Percentiles rank a stretch among this genome's conserved stretches.
Conservation (phyloP, 2,329 filamentous ascomycete species). For the Paecilomyces sp. region DNA sequence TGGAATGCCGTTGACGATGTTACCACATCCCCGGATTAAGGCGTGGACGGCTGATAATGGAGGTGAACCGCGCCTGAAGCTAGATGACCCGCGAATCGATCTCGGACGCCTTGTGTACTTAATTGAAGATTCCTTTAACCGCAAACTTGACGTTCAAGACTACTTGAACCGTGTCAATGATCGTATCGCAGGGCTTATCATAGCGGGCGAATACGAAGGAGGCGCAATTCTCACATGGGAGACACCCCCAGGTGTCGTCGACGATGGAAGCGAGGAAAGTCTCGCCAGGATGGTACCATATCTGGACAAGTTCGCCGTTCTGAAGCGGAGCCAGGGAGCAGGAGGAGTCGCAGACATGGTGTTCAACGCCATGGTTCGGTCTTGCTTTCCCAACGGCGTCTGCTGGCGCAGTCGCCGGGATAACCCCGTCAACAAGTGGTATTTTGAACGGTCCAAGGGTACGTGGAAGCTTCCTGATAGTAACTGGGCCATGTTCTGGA, state of each 20-base stretch:
- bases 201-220: constrained; percentile 94
- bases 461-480: constrained; percentile 74
- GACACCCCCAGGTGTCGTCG: constrained; percentile 54
- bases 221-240: constrained; percentile 96
- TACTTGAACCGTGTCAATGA: constrained; percentile 76
- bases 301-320: constrained; percentile 93
- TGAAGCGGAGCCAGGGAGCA: constrained; percentile 79
- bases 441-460: constrained; percentile 83
- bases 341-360: constrained; percentile 92
- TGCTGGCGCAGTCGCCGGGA: constrained; percentile 86
- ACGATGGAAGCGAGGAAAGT: constrained; percentile 47
- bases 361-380: constrained; percentile 89
- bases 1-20: constrained; percentile 81
- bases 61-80: constrained; percentile 54
- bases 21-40: constrained; percentile 59
- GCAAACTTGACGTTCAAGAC: constrained; percentile 73
- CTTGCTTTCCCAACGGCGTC: constrained; percentile 80
- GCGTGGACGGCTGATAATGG: constrained; percentile 63
- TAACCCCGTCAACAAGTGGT: constrained; percentile 99
- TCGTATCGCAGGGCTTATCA: constrained; percentile 82
- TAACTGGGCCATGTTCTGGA: constrained; percentile 99
- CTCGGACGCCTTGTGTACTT: constrained; percentile 73
- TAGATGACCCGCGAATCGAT: constrained; percentile 77
- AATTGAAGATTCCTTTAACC: constrained; percentile 88
- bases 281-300: constrained; percentile 72